phyloP scores from a whole-genome alignment of 805 yeast genomes.

The Barnettozyma salicaria region DNA sequence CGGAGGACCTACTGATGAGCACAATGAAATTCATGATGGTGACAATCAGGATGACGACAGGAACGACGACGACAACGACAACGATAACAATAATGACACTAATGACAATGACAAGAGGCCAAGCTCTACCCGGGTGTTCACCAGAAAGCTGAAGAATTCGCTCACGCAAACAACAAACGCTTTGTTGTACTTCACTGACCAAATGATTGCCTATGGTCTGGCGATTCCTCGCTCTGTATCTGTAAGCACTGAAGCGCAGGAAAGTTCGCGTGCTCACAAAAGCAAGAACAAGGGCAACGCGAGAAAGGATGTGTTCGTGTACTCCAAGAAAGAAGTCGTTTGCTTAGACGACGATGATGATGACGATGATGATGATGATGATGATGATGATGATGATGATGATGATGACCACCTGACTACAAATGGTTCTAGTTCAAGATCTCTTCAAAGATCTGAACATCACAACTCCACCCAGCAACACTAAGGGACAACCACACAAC shows the following conservation, averaged over 20 bases:
- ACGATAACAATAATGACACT: constrained; percentile 3
- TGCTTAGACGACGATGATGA: no score
- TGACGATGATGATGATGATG: constrained; percentile 3
- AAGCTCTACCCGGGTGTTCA: no score
- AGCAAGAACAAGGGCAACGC: constrained; percentile 24
- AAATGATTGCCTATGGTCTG: constrained; percentile 50
- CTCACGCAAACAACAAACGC: constrained; percentile 31
- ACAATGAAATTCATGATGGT: constrained; percentile 9
- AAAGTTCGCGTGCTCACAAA: constrained; percentile 13
- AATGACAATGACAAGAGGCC: constrained; percentile 6
- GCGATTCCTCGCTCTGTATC: constrained; percentile 48
- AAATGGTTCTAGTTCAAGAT: not conserved
- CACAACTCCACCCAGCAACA: not conserved
- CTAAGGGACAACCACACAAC: no score
- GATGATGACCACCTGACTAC: constrained; percentile 1
- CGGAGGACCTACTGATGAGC: constrained; percentile 3
- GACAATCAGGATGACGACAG: constrained; percentile 16
- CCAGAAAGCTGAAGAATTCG: constrained; percentile 19
- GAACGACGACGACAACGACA: constrained; percentile 7
- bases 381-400: constrained; percentile 5
- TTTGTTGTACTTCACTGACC: constrained; percentile 43
- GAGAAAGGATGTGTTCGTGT: constrained; percentile 37
- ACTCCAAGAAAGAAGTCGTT: constrained; percentile 37
- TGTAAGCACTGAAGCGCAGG: constrained; percentile 18
- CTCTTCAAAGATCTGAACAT: not conserved